These are phyloP conservation scores for Arthrinium puccinioides DNA, from an alignment of 2,329 filamentous ascomycete species.

Conservation along the genomic window DNA sequence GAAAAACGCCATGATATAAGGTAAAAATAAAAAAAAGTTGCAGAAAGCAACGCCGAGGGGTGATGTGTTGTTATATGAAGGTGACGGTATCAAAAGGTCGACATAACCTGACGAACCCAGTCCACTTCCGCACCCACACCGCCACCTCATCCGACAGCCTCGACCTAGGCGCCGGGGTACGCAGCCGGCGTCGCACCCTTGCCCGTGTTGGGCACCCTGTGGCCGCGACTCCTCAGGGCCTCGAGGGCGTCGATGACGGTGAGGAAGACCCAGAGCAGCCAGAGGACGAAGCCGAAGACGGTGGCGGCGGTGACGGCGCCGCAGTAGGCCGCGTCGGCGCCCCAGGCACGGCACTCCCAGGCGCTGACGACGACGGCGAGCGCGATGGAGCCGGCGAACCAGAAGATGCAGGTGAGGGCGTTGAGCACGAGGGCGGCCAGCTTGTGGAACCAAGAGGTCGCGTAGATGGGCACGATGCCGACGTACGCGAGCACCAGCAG, in stretches of 20 bases:
- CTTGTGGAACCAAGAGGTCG: slow-evolving; percentile 53
- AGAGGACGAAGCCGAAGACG: slow-evolving; percentile 61
- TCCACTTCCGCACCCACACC: too few relatives aligned
- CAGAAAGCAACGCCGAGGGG: too few relatives aligned
- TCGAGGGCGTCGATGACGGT: slow-evolving; percentile 39
- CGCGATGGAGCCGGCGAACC: slow-evolving; percentile 82
- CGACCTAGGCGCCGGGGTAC: slow-evolving; percentile 16
- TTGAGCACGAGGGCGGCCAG: slow-evolving; percentile 62
- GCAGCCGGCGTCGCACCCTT: slow-evolving; percentile 12
- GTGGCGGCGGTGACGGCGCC: slow-evolving; percentile 37
- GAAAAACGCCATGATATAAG: too few relatives aligned
- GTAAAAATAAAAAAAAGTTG: too few relatives aligned
- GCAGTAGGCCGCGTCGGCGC: slow-evolving; percentile 40
- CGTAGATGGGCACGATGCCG: slow-evolving; percentile 56
- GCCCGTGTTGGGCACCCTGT: slow-evolving; percentile 14
- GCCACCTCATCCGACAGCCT: too few relatives aligned
- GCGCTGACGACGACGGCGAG: slow-evolving; percentile 59
- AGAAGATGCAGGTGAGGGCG: slow-evolving; percentile 72
- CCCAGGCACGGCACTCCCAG: slow-evolving; percentile 44
- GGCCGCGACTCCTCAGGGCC: slow-evolving; percentile 32
- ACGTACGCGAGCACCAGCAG: slow-evolving; percentile 65
- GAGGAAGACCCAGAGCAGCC: slow-evolving; percentile 28
- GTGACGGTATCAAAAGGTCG: too few relatives aligned
- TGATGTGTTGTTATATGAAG: too few relatives aligned
- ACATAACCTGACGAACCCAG: too few relatives aligned